A percentile compares a stretch with the other conserved stretches of the same genome.
phyloP scores from a whole-genome alignment of 2,329 filamentous ascomycete species.

The Ophiocordyceps sinensis region DNA sequence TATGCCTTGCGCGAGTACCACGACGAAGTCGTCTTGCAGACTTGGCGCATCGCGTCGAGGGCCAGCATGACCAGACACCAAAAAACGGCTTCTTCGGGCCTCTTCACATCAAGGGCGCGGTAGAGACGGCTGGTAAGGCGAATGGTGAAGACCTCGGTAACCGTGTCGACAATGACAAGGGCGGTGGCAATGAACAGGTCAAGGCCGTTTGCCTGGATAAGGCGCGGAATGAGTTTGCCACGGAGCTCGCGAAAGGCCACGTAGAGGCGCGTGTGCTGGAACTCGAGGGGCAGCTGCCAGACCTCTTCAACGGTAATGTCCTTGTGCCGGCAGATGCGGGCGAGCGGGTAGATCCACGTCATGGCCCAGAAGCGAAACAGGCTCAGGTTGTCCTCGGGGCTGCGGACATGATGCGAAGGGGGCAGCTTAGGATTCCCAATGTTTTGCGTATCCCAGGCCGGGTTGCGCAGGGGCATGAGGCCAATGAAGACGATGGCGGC shows the following conservation, averaged over 20 bases:
- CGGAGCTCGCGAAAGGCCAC: constrained; percentile 56
- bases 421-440: constrained; percentile 14
- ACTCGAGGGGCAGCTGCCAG: constrained; percentile 67
- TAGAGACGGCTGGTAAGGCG: constrained; percentile 22
- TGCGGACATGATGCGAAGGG: constrained; percentile 34
- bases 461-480: constrained; percentile 23
- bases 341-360: constrained; percentile 67
- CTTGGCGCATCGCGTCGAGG: constrained; percentile 18
- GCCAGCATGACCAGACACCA: constrained; percentile 22
- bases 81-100: constrained; percentile 16
- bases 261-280: constrained; percentile 66
- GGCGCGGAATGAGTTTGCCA: constrained; percentile 55
- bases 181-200: constrained; percentile 56
- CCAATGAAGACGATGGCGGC: constrained; percentile 16
- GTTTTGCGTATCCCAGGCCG: constrained; percentile 15
- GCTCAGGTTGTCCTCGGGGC: constrained; percentile 63
- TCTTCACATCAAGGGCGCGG: constrained; percentile 15
- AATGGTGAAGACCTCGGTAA: constrained; percentile 23
- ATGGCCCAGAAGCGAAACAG: constrained; percentile 77
- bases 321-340: constrained; percentile 45
- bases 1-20: constrained; percentile 81
- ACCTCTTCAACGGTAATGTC: constrained; percentile 68
- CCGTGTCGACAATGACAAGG: constrained; percentile 41
- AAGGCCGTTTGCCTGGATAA: constrained; percentile 63
- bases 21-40: constrained; percentile 26